Base-by-base conservation (phyloP, 2,329 filamentous ascomycete species). In the Chrysosporium queenslandicum region DNA sequence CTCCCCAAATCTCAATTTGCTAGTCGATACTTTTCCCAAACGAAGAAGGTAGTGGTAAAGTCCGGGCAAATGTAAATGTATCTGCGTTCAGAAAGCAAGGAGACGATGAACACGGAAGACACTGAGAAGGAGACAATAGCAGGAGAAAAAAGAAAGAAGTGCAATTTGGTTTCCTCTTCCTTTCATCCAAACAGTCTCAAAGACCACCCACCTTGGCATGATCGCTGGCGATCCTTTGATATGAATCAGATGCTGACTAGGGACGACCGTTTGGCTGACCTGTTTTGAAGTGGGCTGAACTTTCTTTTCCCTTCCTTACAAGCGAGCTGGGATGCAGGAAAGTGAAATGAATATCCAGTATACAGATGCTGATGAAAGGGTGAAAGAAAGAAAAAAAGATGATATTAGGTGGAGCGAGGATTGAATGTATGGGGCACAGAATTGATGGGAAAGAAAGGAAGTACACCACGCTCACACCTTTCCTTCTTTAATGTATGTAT, bases 181-280 rank as follows among this genome's bases (percentile, higher is more conserved):
- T 29, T 29, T 29, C 9, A 29, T 9, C 27, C 23, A 27, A 7
- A 43, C 1, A 4, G 7, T 29, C 3, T 23, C 18, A 8, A 6
- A 27, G 18, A 27, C n/a, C 12, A 47, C 45, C 27, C 3, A 47
- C 45, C 45, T 47, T 47, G 20, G 29, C 45, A 47, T 47, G 45
- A 47, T 47, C 20, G 21, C 14, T 37, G 12, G 12, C 9, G 16
- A 14, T 11, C 30, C 43, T 23, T 25, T 2, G 18, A n/a, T n/a
- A 16, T 23, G 20, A 36, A 18, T 34, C 45, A 8, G 9, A 27
- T 30, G 25, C 42, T 29, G 27, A 14, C 20, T 20, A 45, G n/a
- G 25, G 32, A 12, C 42, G 9, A 45, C 16, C 23, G 27, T 43
- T 18, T 27, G n/a, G 40, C 16, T 23, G 30, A 46, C 4, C n/a